These are phyloP conservation scores for Aspergillus sp. DNA, from an alignment of 2,329 filamentous ascomycete genomes.

Conservation along the genomic window DNA sequence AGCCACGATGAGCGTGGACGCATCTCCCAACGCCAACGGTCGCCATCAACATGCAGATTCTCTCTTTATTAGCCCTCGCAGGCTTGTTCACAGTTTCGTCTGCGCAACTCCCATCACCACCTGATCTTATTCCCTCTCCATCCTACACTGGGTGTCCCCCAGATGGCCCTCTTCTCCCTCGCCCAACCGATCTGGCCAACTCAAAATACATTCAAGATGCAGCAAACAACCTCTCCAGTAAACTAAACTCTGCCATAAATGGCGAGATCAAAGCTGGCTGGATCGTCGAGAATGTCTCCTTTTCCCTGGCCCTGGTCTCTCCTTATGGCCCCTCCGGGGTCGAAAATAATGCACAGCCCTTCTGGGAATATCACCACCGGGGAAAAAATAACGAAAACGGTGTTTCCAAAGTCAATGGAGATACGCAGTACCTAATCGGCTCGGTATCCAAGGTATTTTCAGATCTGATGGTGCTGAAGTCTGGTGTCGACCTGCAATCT, in stretches of 20 bases:
- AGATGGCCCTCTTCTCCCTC: conserved; percentile 30
- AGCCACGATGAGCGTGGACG: background rate
- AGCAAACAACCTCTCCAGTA: conserved; percentile 25
- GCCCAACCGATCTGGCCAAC: conserved; percentile 26
- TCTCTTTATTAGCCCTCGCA: background rate
- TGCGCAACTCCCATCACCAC: conserved; percentile 10
- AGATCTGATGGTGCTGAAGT: conserved; percentile 38
- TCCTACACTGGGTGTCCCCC: conserved; percentile 20
- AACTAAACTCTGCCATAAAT: conserved; percentile 31
- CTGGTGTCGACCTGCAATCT: conserved; percentile 33
- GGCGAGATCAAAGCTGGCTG: conserved; percentile 38
- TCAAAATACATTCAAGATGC: conserved; percentile 31
- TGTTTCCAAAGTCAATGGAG: conserved; percentile 29
- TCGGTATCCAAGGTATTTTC: conserved; percentile 44
- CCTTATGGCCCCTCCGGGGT: conserved; percentile 22
- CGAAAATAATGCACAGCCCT: conserved; percentile 21
- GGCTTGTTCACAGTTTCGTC: background rate
- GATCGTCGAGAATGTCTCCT: conserved; percentile 37
- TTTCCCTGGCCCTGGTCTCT: conserved; percentile 40
- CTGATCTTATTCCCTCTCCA: conserved; percentile 10
- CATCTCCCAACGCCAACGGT: background rate
- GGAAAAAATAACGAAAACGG: conserved; percentile 35
- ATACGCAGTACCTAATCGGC: conserved; percentile 46
- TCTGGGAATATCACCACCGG: conserved; percentile 48
- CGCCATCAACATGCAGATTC: background rate